Base-by-base conservation (phyloP, 2,329 filamentous ascomycete genomes). In the Ophiognomonia clavigignenti-juglandacearum region DNA sequence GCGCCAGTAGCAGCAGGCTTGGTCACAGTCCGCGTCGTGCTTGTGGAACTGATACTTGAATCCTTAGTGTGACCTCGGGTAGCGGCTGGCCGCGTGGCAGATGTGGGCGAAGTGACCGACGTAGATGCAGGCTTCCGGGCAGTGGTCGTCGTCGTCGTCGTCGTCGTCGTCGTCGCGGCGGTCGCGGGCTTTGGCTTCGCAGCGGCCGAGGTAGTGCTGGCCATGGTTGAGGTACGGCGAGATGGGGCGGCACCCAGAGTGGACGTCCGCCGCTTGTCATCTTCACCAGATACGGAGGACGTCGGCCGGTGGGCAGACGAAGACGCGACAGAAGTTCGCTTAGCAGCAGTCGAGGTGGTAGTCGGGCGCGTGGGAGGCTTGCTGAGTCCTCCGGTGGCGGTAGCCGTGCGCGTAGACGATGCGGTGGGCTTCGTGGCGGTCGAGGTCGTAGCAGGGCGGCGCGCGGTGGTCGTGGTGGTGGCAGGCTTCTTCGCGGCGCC, bases 1-100 rank as follows among this genome's bases (percentile, higher is more conserved):
- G 67, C 51, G 22, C 70, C 60, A 9, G 67, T 56, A 19, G 60
- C 54, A 8, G 61, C 56, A 39, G 70, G 60, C 50, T 63, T 65
- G 10, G 64, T 51, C n/a, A 57, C 56, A 5, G 66, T 59, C 26
- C 65, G 63, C 14, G 60, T 57, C 26, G 51, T 48, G 35, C 46
- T 43, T 20, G 51, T 38, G n/a, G 51, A 53, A 29, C 51, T 51
- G 41, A 52, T 45, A 29, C 50, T 52, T 27, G 46, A 41, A 16
- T 52, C 50, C 29, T 59, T 57, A 3, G 65, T 54, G 20, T 63
- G 51, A 38, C 59, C 57, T 26, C 73, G 62, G 40, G 65, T 53
- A 6, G 60, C 56, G 14, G 60, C 54, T 10, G 64, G 56, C 9
- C 52, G 43, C 19, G 62, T 51, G 35, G 61, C 56, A 37, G 60